A percentile compares a stretch with the other conserved stretches of the same genome.
Evolutionary conservation across 164 flowering plant genomes (phyloP).

Genomic region (Euptelea pleiosperma): DNA sequence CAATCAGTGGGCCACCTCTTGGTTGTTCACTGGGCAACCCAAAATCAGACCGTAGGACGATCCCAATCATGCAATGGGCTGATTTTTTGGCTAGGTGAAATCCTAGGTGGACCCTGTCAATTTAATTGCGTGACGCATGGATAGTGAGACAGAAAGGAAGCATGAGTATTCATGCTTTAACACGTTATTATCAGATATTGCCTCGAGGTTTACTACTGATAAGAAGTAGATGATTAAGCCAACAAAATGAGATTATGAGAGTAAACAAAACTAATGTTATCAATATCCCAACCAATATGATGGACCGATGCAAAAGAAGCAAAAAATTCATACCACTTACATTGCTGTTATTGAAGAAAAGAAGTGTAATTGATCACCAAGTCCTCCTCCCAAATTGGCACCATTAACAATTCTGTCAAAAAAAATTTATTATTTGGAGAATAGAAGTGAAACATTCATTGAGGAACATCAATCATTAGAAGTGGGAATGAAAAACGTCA

Average conservation of each 20-base stretch:
- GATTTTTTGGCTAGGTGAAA: constrained; percentile 4
- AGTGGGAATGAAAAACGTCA: neutral
- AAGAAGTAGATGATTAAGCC: neutral
- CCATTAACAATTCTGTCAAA: constrained; percentile 60
- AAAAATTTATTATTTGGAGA: neutral
- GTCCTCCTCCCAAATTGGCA: constrained; percentile 76
- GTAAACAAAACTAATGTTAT: neutral
- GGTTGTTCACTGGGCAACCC: no score
- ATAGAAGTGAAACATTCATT: neutral
- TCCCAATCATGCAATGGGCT: neutral
- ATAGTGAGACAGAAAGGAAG: neutral
- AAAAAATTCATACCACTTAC: constrained; percentile 38
- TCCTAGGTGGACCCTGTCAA: neutral
- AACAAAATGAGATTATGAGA: neutral
- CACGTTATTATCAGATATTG: constrained; percentile 5
- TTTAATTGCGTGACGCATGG: neutral
- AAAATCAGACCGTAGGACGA: no score
- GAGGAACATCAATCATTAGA: neutral
- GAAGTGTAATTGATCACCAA: constrained; percentile 56
- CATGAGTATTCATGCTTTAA: constrained; percentile 7
- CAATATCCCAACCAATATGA: neutral
- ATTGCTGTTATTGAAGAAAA: constrained; percentile 64
- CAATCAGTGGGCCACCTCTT: no score
- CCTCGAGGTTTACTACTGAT: neutral
- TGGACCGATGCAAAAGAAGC: neutral